Conservation (phyloP, 179 eudicot species). For the Gypsophila paniculata region DNA sequence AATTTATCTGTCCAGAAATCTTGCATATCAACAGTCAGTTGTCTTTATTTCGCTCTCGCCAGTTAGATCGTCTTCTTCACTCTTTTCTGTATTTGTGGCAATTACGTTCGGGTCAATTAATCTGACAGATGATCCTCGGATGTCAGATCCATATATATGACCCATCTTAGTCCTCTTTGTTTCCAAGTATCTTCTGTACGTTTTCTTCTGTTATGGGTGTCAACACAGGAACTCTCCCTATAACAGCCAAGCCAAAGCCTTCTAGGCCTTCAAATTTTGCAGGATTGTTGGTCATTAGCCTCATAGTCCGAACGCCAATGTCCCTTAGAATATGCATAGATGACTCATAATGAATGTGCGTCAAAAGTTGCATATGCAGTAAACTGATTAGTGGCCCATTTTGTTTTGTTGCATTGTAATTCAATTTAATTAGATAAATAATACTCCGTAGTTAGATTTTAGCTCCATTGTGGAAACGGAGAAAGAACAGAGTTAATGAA, state of each 20-base stretch:
- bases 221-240: constrained; percentile 88
- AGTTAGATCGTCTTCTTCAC: constrained; percentile 11
- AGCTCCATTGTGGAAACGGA: not conserved
- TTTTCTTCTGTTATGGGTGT: constrained; percentile 91
- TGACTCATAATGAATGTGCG: not conserved
- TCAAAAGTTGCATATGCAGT: not conserved
- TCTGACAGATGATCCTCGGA: constrained; percentile 26
- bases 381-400: not conserved
- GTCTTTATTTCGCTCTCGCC: constrained; percentile 7
- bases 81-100: constrained; percentile 6
- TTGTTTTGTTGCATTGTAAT: not conserved
- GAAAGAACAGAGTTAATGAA: not conserved
- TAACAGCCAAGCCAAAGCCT: constrained; percentile 88
- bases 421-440: not conserved
- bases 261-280: constrained; percentile 91
- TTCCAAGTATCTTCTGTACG: constrained; percentile 68
- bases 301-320: constrained; percentile 76
- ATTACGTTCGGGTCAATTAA: constrained; percentile 16
- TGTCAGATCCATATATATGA: constrained; percentile 75
- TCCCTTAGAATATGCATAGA: constrained; percentile 62
- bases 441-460: not conserved
- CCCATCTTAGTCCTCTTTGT: constrained; percentile 89
- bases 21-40: not conserved
- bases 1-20: not conserved
- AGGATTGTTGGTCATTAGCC: constrained; percentile 93